phyloP scores from a whole-genome alignment of 305 asterid genomes.

The Solanum hybrid region DNA sequence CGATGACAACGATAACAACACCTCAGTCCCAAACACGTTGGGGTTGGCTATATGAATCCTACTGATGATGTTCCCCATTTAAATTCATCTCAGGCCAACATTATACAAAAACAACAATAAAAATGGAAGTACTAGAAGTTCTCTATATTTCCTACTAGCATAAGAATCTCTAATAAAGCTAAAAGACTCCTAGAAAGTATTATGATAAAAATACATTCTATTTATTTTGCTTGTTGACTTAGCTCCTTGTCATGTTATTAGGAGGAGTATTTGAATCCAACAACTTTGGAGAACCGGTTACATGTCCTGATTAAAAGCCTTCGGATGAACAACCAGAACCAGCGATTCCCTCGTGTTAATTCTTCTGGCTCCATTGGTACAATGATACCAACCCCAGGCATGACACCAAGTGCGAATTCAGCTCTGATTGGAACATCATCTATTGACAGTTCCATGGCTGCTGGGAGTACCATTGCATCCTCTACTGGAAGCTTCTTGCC shows the following conservation, averaged over 20 bases:
- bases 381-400: conserved; percentile 98
- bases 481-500: conserved; percentile 56
- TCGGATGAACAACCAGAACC: conserved; percentile 50
- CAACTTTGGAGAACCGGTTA: conserved; percentile 75
- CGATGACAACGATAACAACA: background rate
- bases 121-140: background rate
- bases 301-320: conserved; percentile 44
- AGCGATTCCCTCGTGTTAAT: conserved; percentile 55
- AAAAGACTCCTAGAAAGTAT: background rate
- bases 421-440: conserved; percentile 43
- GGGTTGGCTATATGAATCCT: background rate
- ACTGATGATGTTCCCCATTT: background rate
- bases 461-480: conserved; percentile 34
- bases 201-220: background rate
- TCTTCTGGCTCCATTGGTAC: conserved; percentile 61
- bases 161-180: background rate
- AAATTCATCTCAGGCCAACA: background rate
- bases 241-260: conserved; percentile 16
- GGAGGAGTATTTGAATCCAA: conserved; percentile 77
- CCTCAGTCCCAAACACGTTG: background rate
- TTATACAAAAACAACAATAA: background rate
- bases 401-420: conserved; percentile 61
- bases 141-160: background rate
- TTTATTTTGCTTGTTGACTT: background rate
- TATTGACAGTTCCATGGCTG: conserved; percentile 43